Base-by-base conservation (phyloP, 805 yeast species). In the Monosporozyma unispora region DNA sequence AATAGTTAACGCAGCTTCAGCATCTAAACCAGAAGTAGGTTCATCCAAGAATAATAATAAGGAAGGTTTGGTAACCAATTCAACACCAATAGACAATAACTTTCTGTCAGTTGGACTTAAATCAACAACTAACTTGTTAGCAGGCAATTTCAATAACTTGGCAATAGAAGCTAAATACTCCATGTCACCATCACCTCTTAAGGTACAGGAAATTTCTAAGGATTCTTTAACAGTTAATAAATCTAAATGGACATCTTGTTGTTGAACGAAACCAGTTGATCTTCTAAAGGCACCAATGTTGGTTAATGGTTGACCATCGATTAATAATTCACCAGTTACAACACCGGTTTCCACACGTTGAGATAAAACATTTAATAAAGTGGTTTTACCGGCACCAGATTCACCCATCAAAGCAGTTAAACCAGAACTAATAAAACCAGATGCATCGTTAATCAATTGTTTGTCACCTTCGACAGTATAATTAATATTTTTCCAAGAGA, bases 401-500 rank as follows among this genome's bases (percentile, higher is more conserved):
- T 77, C 82, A 53, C 84, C 84, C 82, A 79, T 79, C 45, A 79
- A 62, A 1, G 84, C 78, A 23, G 77, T 74, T 52, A 75, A 61
- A 49, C 89, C 89, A 14, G 87, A 86, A 60, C 78, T 77, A 51
- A 81, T 84, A 73, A 79, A 82, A 27, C 89, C 89, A 54, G 77
- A 77, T 28, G 74, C 73, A 52, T 70, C 66, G 51, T 72, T 69
- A 38, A 77, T 66, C 33, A 75, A 57, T 45, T 68, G 58, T 42
- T 56, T 59, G n/a, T 56, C 51, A 25, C 57, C 58, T 28, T 46
- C 55, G 55, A 83, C 77, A 33, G 71, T 73, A 57, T 81, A 83
- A 54, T 74, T 69, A 12, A 83, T 78, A 56, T 81, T 69, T 57
- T 74, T 76, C 89, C 89, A 83, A 51, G 75, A 74, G 62, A 79